phyloP scores from a whole-genome alignment of 2,329 filamentous ascomycete genomes.

The Verticillium zaregamsianum region DNA sequence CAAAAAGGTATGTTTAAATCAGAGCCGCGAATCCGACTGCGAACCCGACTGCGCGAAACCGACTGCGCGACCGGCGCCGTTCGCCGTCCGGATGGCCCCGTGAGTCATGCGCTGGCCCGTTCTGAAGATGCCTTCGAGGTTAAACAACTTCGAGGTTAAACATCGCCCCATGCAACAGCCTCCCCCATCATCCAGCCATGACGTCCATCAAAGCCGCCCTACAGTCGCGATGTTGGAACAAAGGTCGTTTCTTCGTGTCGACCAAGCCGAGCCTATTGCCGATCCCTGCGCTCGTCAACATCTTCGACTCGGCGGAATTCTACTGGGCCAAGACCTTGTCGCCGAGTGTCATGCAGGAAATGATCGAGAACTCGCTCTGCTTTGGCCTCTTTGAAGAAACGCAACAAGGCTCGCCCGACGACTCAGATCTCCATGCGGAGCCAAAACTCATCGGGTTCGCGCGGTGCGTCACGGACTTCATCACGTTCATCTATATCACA shows the following conservation, averaged over 20 bases:
- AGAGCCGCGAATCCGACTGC: no score
- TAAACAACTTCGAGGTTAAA: no score
- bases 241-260: slow-evolving; percentile 54
- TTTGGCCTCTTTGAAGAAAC: slow-evolving; percentile 47
- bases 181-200: background rate
- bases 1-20: no score
- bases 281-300: slow-evolving; percentile 46
- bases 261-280: slow-evolving; percentile 54
- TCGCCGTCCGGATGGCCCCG: no score
- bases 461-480: slow-evolving; percentile 64
- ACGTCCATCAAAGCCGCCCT: background rate
- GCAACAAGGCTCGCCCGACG: background rate
- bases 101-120: no score
- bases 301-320: slow-evolving; percentile 50
- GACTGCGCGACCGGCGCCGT: no score
- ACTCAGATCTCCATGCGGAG: slow-evolving; percentile 8
- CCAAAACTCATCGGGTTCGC: slow-evolving; percentile 47
- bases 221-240: slow-evolving; percentile 33
- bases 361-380: slow-evolving; percentile 55
- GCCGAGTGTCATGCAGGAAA: slow-evolving; percentile 41
- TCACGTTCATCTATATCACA: slow-evolving; percentile 63
- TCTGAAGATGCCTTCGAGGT: no score
- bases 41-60: no score
- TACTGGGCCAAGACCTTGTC: slow-evolving; percentile 57
- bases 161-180: no score